A percentile compares a stretch with the other conserved stretches of the same genome.
These are phyloP conservation scores for Trichomonascaceae sp. DNA, from an alignment of 1,139 yeast species.

Conservation along the genomic window DNA sequence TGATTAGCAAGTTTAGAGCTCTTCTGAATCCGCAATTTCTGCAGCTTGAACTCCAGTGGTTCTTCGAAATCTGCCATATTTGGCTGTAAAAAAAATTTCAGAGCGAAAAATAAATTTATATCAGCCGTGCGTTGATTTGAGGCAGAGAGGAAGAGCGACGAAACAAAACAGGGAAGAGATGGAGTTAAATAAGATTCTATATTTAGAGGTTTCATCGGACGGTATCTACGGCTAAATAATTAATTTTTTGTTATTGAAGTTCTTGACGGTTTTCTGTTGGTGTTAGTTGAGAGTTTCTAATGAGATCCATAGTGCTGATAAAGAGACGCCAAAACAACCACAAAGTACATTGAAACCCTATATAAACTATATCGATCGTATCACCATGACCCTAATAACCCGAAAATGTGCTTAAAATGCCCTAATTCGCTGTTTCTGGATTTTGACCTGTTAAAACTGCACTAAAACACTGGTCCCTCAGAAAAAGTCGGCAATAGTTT, in stretches of 20 bases:
- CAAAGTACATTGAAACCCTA: no score
- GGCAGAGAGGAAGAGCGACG: not conserved
- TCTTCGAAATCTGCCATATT: constrained; percentile 11
- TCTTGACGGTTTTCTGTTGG: no score
- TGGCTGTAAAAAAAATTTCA: constrained; percentile 4
- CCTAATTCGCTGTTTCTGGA: not conserved
- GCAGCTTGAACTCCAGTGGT: constrained; percentile 56
- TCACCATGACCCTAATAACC: not conserved
- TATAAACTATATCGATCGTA: not conserved
- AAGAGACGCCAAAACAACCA: no score
- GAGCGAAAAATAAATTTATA: not conserved
- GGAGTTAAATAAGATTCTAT: no score
- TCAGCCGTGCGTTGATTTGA: constrained; percentile 1
- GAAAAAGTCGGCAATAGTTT: constrained; percentile 14
- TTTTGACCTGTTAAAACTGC: not conserved
- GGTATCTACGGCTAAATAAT: no score
- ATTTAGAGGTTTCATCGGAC: no score
- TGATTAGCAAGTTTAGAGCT: constrained; percentile 78
- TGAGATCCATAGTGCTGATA: no score
- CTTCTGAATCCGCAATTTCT: constrained; percentile 63
- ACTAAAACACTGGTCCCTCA: not conserved
- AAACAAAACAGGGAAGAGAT: no score
- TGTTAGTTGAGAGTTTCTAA: no score
- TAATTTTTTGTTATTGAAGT: no score
- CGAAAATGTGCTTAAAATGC: not conserved